A percentile compares a stretch with the other conserved stretches of the same genome.
Conservation (phyloP, 2,329 filamentous ascomycete species). For the Fusarium protoensiforme region DNA sequence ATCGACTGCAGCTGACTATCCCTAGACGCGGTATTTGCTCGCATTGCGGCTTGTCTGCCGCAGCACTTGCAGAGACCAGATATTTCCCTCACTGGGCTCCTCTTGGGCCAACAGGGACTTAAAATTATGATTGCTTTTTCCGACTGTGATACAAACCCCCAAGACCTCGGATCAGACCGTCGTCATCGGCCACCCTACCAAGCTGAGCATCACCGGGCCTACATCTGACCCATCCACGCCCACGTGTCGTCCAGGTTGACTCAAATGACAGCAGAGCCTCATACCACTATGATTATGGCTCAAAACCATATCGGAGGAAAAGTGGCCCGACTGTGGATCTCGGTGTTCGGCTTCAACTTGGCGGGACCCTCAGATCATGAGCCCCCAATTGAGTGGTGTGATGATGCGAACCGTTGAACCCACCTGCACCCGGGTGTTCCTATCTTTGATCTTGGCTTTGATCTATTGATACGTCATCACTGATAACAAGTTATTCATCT, state of each 20-base stretch:
- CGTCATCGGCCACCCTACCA: not conserved
- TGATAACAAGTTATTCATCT: not conserved
- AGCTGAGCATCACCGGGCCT: not conserved
- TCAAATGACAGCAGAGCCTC: not conserved
- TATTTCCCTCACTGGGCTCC: not conserved
- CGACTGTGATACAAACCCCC: not conserved
- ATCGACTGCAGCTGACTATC: not conserved
- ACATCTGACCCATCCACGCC: not conserved
- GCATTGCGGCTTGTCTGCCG: not conserved
- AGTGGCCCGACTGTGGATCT: slow-evolving; percentile 1
- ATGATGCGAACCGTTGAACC: not conserved
- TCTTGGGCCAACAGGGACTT: not conserved
- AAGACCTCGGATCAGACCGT: not conserved
- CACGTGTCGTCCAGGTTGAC: not conserved
- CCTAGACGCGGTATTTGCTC: not conserved
- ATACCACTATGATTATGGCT: not conserved
- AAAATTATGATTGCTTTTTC: not conserved
- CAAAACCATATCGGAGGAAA: not conserved
- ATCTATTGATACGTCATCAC: not conserved
- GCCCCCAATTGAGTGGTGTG: not conserved
- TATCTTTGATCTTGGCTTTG: not conserved
- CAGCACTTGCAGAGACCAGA: not conserved
- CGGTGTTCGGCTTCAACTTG: not conserved
- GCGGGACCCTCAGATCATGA: not conserved
- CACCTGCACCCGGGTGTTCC: not conserved